phyloP scores from a whole-genome alignment of 768 basidiomycete genomes.

The Boletus tylopilopsis region DNA sequence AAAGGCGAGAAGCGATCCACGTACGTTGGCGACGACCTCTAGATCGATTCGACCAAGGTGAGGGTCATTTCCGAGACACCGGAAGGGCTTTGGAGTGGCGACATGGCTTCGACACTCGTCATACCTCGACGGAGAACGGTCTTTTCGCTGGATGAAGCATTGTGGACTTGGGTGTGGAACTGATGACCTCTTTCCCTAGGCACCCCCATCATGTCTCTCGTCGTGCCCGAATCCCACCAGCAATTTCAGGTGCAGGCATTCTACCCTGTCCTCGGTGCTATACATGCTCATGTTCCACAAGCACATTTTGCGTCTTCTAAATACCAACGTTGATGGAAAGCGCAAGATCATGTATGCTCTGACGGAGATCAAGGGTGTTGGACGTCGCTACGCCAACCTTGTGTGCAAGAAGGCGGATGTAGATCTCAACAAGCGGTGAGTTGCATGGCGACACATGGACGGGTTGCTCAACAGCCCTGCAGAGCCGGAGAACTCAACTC shows the following conservation, averaged over 20 bases:
- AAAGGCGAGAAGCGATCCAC: not conserved
- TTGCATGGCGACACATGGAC: slow-evolving; percentile 3
- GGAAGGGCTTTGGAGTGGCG: not conserved
- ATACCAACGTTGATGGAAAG: slow-evolving; percentile 99
- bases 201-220: slow-evolving; percentile 79
- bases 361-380: slow-evolving; percentile 99
- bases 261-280: not conserved
- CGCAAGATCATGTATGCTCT: slow-evolving; percentile 99
- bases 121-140: not conserved
- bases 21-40: slow-evolving; percentile 16
- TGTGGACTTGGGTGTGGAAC: slow-evolving; percentile 9
- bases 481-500: slow-evolving; percentile 99
- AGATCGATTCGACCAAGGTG: slow-evolving; percentile 25
- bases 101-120: not conserved
- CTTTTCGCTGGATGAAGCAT: slow-evolving; percentile 20
- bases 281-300: slow-evolving; percentile 31
- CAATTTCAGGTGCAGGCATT: slow-evolving; percentile 78
- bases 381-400: slow-evolving; percentile 96
- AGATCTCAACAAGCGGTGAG: slow-evolving; percentile 96
- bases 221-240: slow-evolving; percentile 90
- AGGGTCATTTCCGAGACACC: slow-evolving; percentile 11
- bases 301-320: slow-evolving; percentile 99
- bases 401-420: slow-evolving; percentile 99
- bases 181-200: slow-evolving; percentile 13
- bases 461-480: slow-evolving; percentile 10